Evolutionary conservation across 305 asterid species (phyloP), one percentile per base, ranked within the genome.

Genomic region (Euphrasia arctica): DNA sequence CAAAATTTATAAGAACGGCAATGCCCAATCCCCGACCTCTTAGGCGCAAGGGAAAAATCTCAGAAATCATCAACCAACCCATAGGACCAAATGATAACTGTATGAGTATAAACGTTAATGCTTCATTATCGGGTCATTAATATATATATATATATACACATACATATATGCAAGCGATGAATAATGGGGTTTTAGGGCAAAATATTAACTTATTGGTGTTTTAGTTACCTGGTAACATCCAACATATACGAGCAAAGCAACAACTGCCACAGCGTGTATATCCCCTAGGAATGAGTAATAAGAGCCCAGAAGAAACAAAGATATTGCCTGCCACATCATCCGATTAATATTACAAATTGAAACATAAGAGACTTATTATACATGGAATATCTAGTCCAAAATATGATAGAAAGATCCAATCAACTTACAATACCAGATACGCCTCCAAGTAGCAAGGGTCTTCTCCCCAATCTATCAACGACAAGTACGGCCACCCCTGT

Each of bases 51-150:
- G 98, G 98, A 73, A 89, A 92, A 62, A 89, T 65, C 82, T 92
- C 97, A 1, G 97, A 89, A 62, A 92, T 92, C 95, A 92, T 82
- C 82, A 92, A 74, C 98, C 98, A 92, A 69, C 98, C 98, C 67
- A 92, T 87, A 13, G 98, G 98, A 66, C 98, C 98, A 69, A 87
- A 92, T 13, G 98, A 92, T 64, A 92, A 64, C 97, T 92, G 90
- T 81, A 76, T 32, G 31, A 54, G 31, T 7, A 18, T 25, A 65
- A 47, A 32, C 28, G 47, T 71, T 69, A 67, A 62, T 18, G 34
- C 57, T 28, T 65, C 52, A 43, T 62, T 58, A 57, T 58, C 58
- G 50, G 25, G 32, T 25, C 55, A 60, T 43, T 13, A 9, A 69
- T 4, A 7, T 39, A n/a, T n/a, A n/a, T n/a, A n/a, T n/a, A n/a